Evolutionary conservation across 352 stramenopile species (phyloP).

Genomic region (Globisporangium perplexum): DNA sequence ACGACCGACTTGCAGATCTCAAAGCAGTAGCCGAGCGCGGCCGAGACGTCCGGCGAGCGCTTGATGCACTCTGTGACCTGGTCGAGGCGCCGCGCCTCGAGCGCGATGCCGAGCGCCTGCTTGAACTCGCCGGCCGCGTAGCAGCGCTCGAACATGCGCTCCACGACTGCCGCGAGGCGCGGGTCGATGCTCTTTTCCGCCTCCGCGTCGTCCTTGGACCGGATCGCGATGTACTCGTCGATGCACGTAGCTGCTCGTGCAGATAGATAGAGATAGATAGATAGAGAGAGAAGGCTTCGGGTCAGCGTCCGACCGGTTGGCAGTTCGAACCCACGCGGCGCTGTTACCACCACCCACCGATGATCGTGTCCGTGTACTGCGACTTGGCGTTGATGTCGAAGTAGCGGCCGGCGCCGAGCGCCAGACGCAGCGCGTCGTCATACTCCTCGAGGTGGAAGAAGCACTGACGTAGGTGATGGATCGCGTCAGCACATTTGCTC

Average conservation of each 20-base stretch:
- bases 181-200: conserved; percentile 78
- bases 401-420: conserved; percentile 92
- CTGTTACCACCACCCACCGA: conserved; percentile 35
- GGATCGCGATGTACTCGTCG: conserved; percentile 94
- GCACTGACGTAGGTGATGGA: conserved; percentile 55
- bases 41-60: conserved; percentile 63
- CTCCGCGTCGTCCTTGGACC: conserved; percentile 70
- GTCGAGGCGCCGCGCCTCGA: conserved; percentile 93
- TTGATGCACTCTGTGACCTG: conserved; percentile 91
- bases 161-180: conserved; percentile 93
- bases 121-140: conserved; percentile 92
- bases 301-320: no score
- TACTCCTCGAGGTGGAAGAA: conserved; percentile 99
- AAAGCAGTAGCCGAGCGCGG: conserved; percentile 91
- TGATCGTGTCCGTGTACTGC: conserved; percentile 97
- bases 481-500: not conserved
- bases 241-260: conserved; percentile 89
- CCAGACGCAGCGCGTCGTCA: conserved; percentile 91
- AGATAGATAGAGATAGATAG: not conserved
- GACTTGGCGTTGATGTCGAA: conserved; percentile 92
- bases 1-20: conserved; percentile 92
- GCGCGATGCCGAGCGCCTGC: conserved; percentile 96
- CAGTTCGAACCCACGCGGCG: no score
- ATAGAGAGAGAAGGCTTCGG: not conserved
- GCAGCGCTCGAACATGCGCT: conserved; percentile 97